These are phyloP conservation scores for Gossypium mustelinum DNA, from an alignment of 345 rosid genomes.

Conservation along the genomic window DNA sequence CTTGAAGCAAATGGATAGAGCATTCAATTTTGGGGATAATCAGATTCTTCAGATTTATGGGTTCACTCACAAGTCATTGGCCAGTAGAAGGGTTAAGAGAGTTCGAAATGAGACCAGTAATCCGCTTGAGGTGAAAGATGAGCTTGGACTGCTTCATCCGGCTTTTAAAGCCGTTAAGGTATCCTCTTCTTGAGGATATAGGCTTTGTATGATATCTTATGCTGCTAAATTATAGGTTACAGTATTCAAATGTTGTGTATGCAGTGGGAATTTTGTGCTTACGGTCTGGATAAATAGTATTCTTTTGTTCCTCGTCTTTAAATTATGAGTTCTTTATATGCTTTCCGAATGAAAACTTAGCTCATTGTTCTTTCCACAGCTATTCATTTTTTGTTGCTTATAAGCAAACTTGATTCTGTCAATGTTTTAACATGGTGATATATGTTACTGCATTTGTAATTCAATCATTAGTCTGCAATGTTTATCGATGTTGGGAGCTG, in stretches of 20 bases:
- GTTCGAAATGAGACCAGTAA: not conserved
- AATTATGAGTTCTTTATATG: not conserved
- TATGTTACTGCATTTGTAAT: slow-evolving; percentile 2
- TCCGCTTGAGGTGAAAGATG: slow-evolving; percentile 5
- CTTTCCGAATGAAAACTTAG: not conserved
- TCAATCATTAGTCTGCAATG: not conserved
- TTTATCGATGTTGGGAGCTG: no score
- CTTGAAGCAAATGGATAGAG: slow-evolving; percentile 8
- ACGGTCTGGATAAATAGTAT: not conserved
- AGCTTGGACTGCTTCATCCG: slow-evolving; percentile 4
- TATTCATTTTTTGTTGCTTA: not conserved
- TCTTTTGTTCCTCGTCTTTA: not conserved
- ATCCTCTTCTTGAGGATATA: not conserved
- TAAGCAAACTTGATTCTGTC: not conserved
- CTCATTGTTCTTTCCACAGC: not conserved
- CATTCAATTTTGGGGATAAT: not conserved
- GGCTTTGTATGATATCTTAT: not conserved
- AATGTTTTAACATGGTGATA: not conserved
- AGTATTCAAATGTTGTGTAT: not conserved
- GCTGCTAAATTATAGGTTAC: not conserved
- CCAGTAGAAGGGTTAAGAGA: slow-evolving; percentile 2
- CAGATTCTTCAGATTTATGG: slow-evolving; percentile 6
- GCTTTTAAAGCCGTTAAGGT: slow-evolving; percentile 4
- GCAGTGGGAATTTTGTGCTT: not conserved
- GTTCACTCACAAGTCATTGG: slow-evolving; percentile 1